These are phyloP conservation scores for Ogataea ganodermae DNA, from an alignment of 805 yeast species.

Conservation along the genomic window DNA sequence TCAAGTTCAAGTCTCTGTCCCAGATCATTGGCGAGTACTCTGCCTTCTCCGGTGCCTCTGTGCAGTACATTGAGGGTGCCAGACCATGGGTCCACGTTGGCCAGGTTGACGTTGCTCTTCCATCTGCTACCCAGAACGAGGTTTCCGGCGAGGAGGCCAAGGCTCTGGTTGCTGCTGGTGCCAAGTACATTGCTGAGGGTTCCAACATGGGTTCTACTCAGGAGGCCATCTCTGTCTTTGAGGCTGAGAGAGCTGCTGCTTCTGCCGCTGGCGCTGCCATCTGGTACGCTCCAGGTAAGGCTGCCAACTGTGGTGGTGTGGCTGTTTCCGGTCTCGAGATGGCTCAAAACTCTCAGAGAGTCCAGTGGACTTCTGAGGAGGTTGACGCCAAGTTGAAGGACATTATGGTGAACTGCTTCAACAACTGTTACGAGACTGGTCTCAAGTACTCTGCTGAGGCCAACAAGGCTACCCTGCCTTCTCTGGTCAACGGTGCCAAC, in stretches of 20 bases:
- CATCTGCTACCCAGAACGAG: constrained; percentile 98
- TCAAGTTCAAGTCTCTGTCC: constrained; percentile 74
- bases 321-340: constrained; percentile 98
- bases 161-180: constrained; percentile 89
- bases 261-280: constrained; percentile 50
- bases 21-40: constrained; percentile 60
- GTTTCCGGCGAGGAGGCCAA: constrained; percentile 96
- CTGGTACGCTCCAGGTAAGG: constrained; percentile 99
- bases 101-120: constrained; percentile 91
- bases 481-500: constrained; percentile 98
- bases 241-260: constrained; percentile 66
- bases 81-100: constrained; percentile 97
- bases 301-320: constrained; percentile 99
- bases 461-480: constrained; percentile 73
- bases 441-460: constrained; percentile 71
- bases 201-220: constrained; percentile 99
- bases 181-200: constrained; percentile 95
- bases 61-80: constrained; percentile 87
- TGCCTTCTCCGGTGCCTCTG: constrained; percentile 57
- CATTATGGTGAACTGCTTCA: constrained; percentile 91
- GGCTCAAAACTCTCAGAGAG: constrained; percentile 99
- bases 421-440: constrained; percentile 90
- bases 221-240: constrained; percentile 95
- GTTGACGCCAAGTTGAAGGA: constrained; percentile 88
- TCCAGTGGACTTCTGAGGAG: constrained; percentile 86